A percentile compares a stretch with the other conserved stretches of the same genome.
These are phyloP conservation scores for Orychophragmus violaceus DNA, from an alignment of 345 rosid species.

Conservation along the genomic window DNA sequence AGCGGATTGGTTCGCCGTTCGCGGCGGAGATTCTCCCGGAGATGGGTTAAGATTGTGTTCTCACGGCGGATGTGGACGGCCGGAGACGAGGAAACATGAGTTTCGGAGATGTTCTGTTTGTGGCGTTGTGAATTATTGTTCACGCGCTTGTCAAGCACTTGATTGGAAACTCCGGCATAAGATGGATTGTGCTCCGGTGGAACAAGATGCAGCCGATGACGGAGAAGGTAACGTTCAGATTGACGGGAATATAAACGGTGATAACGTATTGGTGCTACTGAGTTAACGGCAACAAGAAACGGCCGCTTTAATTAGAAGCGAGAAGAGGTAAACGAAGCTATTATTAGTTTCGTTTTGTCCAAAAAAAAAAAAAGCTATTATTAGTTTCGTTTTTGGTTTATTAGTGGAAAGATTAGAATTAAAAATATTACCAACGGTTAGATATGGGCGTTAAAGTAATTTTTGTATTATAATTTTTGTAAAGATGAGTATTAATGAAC, in stretches of 20 bases:
- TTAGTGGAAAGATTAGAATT: background rate
- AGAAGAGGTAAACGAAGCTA: constrained; percentile 17
- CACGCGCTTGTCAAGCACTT: constrained; percentile 95
- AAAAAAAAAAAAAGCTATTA: too few species aligned
- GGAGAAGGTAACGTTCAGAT: constrained; percentile 39
- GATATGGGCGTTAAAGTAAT: constrained; percentile 3
- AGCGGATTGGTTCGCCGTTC: constrained; percentile 61
- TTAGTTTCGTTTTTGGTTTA: too few species aligned
- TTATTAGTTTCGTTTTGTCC: background rate
- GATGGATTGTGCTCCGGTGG: constrained; percentile 65
- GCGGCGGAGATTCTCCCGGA: constrained; percentile 38
- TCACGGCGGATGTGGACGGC: constrained; percentile 78
- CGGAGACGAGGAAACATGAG: constrained; percentile 90
- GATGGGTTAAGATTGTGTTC: constrained; percentile 73
- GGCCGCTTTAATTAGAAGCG: constrained; percentile 10
- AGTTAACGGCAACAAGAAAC: constrained; percentile 31
- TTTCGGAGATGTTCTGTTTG: constrained; percentile 92
- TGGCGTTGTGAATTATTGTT: constrained; percentile 88
- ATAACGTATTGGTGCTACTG: constrained; percentile 15
- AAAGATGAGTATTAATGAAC: constrained; percentile 9
- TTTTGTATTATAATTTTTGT: constrained; percentile 17
- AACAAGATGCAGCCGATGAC: constrained; percentile 51
- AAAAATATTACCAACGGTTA: constrained; percentile 1
- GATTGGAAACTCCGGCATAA: constrained; percentile 95
- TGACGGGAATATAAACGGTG: constrained; percentile 40